Conservation (phyloP, 371 early-diverging fungal species). For the Entomophthora muscae region DNA sequence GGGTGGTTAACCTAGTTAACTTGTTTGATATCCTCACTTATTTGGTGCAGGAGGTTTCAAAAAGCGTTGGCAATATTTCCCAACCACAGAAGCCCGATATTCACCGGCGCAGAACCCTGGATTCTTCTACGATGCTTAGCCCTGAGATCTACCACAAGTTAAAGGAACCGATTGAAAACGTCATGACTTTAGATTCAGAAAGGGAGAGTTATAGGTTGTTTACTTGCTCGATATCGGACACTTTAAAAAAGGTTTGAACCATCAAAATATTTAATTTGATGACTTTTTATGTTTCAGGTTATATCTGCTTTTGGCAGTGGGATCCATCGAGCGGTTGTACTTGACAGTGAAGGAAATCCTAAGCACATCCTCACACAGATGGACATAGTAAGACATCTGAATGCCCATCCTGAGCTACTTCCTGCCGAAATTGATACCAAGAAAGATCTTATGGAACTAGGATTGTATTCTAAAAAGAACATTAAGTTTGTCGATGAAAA, state of each 20-base stretch:
- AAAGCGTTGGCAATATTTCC: neutral
- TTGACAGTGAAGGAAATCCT: neutral
- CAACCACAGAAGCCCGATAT: neutral
- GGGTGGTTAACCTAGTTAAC: constrained; percentile 32
- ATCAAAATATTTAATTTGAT: neutral
- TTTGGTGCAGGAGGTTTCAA: constrained; percentile 13
- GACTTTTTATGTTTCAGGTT: neutral
- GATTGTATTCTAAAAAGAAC: neutral
- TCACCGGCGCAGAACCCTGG: neutral
- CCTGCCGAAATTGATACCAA: neutral
- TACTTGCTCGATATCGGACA: neutral
- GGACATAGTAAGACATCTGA: constrained; percentile 4
- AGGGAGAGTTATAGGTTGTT: constrained; percentile 25
- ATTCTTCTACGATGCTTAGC: neutral
- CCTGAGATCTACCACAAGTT: constrained; percentile 11
- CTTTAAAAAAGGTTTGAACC: constrained; percentile 1
- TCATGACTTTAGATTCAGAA: constrained; percentile 30
- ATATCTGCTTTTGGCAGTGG: neutral
- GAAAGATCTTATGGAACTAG: neutral
- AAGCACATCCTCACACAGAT: constrained; percentile 3
- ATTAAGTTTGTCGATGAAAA: constrained; percentile 1
- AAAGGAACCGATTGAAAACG: constrained; percentile 27
- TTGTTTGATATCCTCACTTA: constrained; percentile 31
- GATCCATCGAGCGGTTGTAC: constrained; percentile 7
- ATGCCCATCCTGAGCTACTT: neutral